Conservation (phyloP, 2,329 filamentous ascomycete species). For the Moelleriella libera region DNA sequence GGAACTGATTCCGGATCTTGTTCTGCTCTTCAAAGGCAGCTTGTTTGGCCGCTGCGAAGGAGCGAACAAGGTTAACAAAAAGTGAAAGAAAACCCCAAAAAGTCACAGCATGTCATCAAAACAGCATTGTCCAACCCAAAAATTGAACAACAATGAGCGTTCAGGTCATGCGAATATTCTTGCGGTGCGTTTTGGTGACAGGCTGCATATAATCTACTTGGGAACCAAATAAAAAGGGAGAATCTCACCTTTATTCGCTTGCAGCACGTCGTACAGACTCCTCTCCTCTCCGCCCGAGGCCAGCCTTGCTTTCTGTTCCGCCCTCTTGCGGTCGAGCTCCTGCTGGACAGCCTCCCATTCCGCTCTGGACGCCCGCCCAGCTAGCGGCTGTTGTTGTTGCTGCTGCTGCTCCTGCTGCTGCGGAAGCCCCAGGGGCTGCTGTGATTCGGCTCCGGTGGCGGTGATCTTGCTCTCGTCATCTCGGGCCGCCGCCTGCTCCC, state of each 20-base stretch:
- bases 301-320: constrained; percentile 30
- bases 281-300: constrained; percentile 32
- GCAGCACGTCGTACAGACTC: constrained; percentile 59
- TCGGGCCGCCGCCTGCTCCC: constrained; percentile 11
- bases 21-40: constrained; percentile 66
- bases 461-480: neutral
- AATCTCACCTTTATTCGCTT: constrained; percentile 62
- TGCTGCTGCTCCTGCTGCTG: too few relatives aligned
- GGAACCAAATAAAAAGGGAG: neutral
- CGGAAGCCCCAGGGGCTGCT: too few relatives aligned
- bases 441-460: too few relatives aligned
- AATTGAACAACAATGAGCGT: too few relatives aligned
- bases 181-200: too few relatives aligned
- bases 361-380: constrained; percentile 6
- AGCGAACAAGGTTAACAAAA: too few relatives aligned
- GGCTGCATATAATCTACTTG: too few relatives aligned
- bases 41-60: constrained; percentile 54
- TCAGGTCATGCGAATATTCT: too few relatives aligned
- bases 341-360: constrained; percentile 53
- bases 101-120: too few relatives aligned
- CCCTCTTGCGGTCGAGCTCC: constrained; percentile 44
- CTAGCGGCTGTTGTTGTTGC: too few relatives aligned
- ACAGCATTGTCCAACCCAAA: too few relatives aligned
- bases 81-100: too few relatives aligned
- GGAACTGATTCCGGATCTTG: constrained; percentile 62